Evolutionary conservation across 2,329 filamentous ascomycete genomes (phyloP).

Genomic region (Xylaria sp.): DNA sequence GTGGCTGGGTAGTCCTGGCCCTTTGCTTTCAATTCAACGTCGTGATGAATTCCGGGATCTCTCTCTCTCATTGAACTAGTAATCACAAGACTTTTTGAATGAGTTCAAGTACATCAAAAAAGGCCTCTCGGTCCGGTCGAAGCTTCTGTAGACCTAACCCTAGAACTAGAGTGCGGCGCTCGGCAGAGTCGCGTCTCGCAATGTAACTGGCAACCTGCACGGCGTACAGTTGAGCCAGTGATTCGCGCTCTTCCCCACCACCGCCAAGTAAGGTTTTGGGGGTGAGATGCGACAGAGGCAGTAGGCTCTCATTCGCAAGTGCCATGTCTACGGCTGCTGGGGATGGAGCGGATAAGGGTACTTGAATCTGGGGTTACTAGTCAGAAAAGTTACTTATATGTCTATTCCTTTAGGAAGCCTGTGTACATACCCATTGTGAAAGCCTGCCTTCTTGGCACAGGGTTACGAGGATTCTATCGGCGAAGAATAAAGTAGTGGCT

Average conservation of each 20-base stretch:
- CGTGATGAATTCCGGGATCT: not conserved
- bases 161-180: constrained; percentile 69
- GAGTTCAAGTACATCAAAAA: constrained; percentile 74
- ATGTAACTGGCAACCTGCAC: constrained; percentile 89
- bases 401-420: constrained; percentile 32
- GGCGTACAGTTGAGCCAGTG: constrained; percentile 86
- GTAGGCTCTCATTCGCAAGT: constrained; percentile 60
- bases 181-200: constrained; percentile 74
- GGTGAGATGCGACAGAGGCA: constrained; percentile 85
- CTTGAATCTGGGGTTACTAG: constrained; percentile 70
- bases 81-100: constrained; percentile 66
- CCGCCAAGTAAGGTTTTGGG: constrained; percentile 89
- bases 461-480: constrained; percentile 91
- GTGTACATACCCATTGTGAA: constrained; percentile 82
- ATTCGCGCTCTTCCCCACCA: constrained; percentile 81
- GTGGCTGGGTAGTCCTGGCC: constrained; percentile 15
- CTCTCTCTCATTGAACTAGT: not conserved
- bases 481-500: constrained; percentile 77
- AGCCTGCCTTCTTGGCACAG: constrained; percentile 86
- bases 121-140: constrained; percentile 64
- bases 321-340: constrained; percentile 72
- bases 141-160: constrained; percentile 68
- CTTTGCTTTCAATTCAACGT: not conserved
- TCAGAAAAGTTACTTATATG: constrained; percentile 11
- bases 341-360: constrained; percentile 77